Evolutionary conservation across 768 basidiomycete species (phyloP).

Genomic region (Xerocomellus intermedius): DNA sequence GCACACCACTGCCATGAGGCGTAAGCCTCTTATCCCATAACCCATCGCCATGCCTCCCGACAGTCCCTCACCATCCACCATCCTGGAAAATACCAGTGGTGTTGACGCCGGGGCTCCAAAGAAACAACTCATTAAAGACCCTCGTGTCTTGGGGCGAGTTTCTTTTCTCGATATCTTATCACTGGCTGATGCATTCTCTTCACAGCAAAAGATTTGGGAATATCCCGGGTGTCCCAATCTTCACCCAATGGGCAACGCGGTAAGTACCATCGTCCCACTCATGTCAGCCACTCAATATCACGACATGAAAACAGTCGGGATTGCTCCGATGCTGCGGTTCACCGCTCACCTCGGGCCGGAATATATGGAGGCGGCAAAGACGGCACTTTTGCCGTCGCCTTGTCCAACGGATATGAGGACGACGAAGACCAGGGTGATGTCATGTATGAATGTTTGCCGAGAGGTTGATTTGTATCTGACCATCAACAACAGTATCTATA

Average conservation of each 20-base stretch:
- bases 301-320: neutral
- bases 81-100: too few relatives aligned
- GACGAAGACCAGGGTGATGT: slow-evolving; percentile 27
- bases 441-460: slow-evolving; percentile 16
- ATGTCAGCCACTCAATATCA: neutral
- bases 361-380: slow-evolving; percentile 16
- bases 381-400: slow-evolving; percentile 18
- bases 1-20: too few relatives aligned
- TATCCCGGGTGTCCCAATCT: slow-evolving; percentile 25
- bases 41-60: too few relatives aligned
- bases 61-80: too few relatives aligned
- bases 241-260: slow-evolving; percentile 22
- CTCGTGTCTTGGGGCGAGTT: too few relatives aligned
- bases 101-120: too few relatives aligned
- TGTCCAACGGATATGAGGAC: slow-evolving; percentile 23
- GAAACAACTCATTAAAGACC: too few relatives aligned
- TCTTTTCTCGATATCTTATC: neutral
- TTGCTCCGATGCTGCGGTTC: slow-evolving; percentile 20
- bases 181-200: neutral
- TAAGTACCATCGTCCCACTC: neutral
- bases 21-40: too few relatives aligned
- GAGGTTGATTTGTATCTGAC: neutral
- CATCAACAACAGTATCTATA: slow-evolving; percentile 24
- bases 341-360: slow-evolving; percentile 11
- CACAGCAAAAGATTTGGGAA: slow-evolving; percentile 23